These are phyloP conservation scores for Trichoderma harzianum DNA, from an alignment of 2,329 filamentous ascomycete genomes.

Conservation along the genomic window DNA sequence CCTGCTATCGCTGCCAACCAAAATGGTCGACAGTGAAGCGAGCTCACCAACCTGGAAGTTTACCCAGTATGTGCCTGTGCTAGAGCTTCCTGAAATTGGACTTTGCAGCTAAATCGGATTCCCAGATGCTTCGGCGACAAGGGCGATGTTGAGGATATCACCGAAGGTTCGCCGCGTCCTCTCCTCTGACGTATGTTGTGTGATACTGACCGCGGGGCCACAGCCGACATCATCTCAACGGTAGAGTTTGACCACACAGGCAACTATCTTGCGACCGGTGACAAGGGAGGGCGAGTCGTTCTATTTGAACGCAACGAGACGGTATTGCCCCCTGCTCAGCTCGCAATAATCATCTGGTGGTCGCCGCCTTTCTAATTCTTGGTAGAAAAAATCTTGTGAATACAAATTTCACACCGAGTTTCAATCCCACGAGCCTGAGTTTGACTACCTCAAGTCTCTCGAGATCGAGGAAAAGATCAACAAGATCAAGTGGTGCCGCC, in stretches of 20 bases:
- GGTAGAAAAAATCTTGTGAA: conserved; percentile 98
- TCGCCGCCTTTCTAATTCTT: not conserved
- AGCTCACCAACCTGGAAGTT: conserved; percentile 99
- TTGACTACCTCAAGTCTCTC: conserved; percentile 97
- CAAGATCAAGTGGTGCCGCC: conserved; percentile 99
- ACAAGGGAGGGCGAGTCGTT: conserved; percentile 82
- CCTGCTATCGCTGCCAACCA: conserved; percentile 43
- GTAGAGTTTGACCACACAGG: conserved; percentile 89
- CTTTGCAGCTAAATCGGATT: conserved; percentile 27
- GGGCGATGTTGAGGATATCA: conserved; percentile 98
- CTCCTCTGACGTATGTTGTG: conserved; percentile 17
- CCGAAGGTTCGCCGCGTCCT: conserved; percentile 65
- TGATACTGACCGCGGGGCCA: conserved; percentile 19
- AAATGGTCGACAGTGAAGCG: conserved; percentile 95
- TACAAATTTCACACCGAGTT: conserved; percentile 99
- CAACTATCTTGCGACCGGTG: conserved; percentile 85
- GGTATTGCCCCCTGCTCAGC: conserved; percentile 52
- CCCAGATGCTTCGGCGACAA: conserved; percentile 97
- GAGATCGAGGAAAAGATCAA: conserved; percentile 99
- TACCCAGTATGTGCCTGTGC: conserved; percentile 73
- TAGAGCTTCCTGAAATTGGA: conserved; percentile 14
- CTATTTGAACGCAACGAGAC: conserved; percentile 94
- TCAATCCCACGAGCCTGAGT: conserved; percentile 98
- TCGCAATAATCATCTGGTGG: not conserved
- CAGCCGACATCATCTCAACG: conserved; percentile 87